Percentiles rank a stretch among this genome's conserved stretches.
Conservation (phyloP, 805 yeast species). For the Wickerhamiella shivajii region DNA sequence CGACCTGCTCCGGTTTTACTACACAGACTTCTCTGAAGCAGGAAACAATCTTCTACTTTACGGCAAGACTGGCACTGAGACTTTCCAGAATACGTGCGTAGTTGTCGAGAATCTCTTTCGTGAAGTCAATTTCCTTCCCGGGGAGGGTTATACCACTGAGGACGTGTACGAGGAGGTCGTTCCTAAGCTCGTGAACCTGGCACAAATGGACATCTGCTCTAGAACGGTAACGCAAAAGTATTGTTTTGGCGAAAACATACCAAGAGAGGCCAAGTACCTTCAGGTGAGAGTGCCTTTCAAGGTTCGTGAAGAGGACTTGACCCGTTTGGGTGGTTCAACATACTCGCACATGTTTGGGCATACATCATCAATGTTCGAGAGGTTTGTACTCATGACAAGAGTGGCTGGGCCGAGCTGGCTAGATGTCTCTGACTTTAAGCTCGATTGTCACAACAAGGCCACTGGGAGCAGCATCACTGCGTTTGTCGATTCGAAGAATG, state of each 20-base stretch:
- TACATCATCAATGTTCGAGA: conserved; percentile 59
- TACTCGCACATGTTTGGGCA: conserved; percentile 67
- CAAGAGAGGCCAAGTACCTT: conserved; percentile 65
- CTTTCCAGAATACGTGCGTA: conserved; percentile 37
- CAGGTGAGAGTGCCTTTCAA: conserved; percentile 58
- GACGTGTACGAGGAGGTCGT: conserved; percentile 71
- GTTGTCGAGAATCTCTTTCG: conserved; percentile 56
- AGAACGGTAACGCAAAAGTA: conserved; percentile 64
- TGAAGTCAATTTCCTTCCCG: conserved; percentile 67
- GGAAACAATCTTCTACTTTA: conserved; percentile 54
- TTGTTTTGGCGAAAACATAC: conserved; percentile 76
- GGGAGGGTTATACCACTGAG: conserved; percentile 26
- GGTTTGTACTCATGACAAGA: conserved; percentile 66
- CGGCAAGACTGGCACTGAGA: conserved; percentile 57
- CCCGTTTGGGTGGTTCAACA: conserved; percentile 27
- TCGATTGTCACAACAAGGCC: conserved; percentile 42
- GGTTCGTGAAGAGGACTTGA: conserved; percentile 28
- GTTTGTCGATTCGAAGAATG: conserved; percentile 28
- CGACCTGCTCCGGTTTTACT: conserved; percentile 55
- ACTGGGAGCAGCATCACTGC: conserved; percentile 77
- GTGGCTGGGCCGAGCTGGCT: conserved; percentile 99
- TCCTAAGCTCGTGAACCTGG: conserved; percentile 48
- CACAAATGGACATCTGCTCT: conserved; percentile 46
- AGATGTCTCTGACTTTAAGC: conserved; percentile 50
- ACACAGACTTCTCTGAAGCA: conserved; percentile 81